A percentile compares a stretch with the other conserved stretches of the same genome.
Conservation (phyloP, 179 eudicot species). For the Actinidia polygama region DNA sequence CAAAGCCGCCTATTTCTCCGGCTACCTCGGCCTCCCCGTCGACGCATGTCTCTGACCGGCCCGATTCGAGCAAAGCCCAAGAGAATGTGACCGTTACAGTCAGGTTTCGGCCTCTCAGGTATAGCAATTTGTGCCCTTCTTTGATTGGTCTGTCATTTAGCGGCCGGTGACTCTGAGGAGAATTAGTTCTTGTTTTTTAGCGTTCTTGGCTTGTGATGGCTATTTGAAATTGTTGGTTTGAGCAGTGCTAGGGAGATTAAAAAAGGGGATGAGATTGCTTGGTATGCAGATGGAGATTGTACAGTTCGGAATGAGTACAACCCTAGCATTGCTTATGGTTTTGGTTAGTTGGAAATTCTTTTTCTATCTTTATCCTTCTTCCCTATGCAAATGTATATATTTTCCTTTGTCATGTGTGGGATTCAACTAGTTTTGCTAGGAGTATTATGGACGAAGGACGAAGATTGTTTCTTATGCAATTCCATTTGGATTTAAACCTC, state of each 20-base stretch:
- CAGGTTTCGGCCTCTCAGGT: constrained; percentile 43
- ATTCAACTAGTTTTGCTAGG: background rate
- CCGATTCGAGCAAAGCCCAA: constrained; percentile 26
- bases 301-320: constrained; percentile 81
- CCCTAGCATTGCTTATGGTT: constrained; percentile 82
- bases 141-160: background rate
- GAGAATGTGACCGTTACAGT: constrained; percentile 54
- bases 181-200: background rate
- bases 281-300: constrained; percentile 93
- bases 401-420: background rate
- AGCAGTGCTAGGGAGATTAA: constrained; percentile 43
- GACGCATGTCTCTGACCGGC: constrained; percentile 17
- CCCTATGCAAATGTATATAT: background rate
- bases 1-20: constrained; percentile 25
- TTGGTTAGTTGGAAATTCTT: constrained; percentile 61
- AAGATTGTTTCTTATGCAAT: background rate
- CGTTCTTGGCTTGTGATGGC: background rate
- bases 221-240: background rate
- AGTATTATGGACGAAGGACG: too few species aligned
- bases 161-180: background rate
- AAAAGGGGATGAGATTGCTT: constrained; percentile 78
- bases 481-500: background rate
- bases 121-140: constrained; percentile 16
- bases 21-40: background rate
- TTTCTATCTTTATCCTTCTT: background rate